Percentiles rank a stretch among this genome's conserved stretches.
Conservation (phyloP, 768 basidiomycete genomes). For the Suillus subluteus region DNA sequence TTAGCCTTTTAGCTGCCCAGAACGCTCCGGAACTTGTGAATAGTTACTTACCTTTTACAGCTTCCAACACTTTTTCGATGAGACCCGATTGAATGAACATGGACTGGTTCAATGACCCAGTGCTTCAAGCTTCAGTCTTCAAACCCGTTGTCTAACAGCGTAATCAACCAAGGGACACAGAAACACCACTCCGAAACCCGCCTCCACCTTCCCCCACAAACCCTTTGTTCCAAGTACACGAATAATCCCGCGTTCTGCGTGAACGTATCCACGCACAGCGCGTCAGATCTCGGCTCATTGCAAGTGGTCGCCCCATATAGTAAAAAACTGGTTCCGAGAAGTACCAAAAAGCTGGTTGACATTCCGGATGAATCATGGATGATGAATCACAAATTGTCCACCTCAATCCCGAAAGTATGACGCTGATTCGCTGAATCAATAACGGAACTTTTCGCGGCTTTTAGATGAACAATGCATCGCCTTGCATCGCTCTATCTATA, state of each 20-base stretch:
- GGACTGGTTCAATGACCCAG: neutral
- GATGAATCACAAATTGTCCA: neutral
- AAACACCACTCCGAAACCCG: neutral
- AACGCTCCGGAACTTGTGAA: slow-evolving; percentile 5
- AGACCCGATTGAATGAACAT: neutral
- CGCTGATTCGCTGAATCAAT: neutral
- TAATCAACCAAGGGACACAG: neutral
- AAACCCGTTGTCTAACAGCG: neutral
- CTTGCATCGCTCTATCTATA: slow-evolving; percentile 5
- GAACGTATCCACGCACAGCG: neutral
- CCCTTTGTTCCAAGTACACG: neutral
- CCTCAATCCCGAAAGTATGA: slow-evolving; percentile 2
- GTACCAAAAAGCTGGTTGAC: slow-evolving; percentile 8
- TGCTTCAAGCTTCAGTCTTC: neutral
- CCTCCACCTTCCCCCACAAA: neutral
- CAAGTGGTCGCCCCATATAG: neutral
- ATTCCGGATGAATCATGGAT: slow-evolving; percentile 3
- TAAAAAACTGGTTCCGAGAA: slow-evolving; percentile 4
- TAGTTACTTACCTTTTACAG: slow-evolving; percentile 5
- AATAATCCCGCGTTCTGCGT: neutral
- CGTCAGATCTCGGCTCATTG: slow-evolving; percentile 3
- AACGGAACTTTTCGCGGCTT: slow-evolving; percentile 7
- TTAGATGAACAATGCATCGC: slow-evolving; percentile 6
- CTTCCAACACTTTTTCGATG: neutral
- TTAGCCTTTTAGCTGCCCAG: slow-evolving; percentile 32